Evolutionary conservation across 2,329 filamentous ascomycete genomes (phyloP), one percentile per base, ranked within the genome.

Genomic region (Macrophomina pseudophaseolina): DNA sequence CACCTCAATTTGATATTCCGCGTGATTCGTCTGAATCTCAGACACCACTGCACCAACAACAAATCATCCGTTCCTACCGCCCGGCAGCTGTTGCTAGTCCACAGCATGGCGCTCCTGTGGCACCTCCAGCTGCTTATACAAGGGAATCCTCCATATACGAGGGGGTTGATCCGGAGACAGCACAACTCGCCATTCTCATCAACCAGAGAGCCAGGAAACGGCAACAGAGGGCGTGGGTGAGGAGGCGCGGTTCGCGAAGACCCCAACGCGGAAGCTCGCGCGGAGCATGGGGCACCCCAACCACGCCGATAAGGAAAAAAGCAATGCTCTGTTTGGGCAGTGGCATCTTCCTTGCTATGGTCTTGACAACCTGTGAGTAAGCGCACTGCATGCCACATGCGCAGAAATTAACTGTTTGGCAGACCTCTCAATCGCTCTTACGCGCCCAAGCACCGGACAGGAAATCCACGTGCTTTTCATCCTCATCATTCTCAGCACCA

Each of bases 401-500:
- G 18, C n/a, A n/a, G 6, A 1, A 23, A 49, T 28, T 49, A 8
- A 46, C 51, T 11, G 9, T 58, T 64, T 48, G 18, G 9, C 54
- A 95, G 92, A 95, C 75, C 85, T 96, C 70, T 87, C 87, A 5
- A 85, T 97, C 52, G 86, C 88, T 23, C 82, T 93, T 52, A 89
- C 90, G 3, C 84, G 87, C 68, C 86, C 86, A 48, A 83, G 88
- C 68, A 81, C 86, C 60, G 86, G 86, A 49, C 87, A 87, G 75
- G 90, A 93, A 77, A 90, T 96, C 73, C 91, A 93, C 72, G 87
- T 96, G 67, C 83, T 96, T 64, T 85, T 97, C 68, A 89, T 97
- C 66, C 84, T 97, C 64, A 84, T 94, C 70, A 89, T 96, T 66
- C 80, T 96, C 62, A 82, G 90, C 63, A 85, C 90, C 40, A 89